phyloP scores from a whole-genome alignment of 345 rosid species.

The Eucalyptus sp. region DNA sequence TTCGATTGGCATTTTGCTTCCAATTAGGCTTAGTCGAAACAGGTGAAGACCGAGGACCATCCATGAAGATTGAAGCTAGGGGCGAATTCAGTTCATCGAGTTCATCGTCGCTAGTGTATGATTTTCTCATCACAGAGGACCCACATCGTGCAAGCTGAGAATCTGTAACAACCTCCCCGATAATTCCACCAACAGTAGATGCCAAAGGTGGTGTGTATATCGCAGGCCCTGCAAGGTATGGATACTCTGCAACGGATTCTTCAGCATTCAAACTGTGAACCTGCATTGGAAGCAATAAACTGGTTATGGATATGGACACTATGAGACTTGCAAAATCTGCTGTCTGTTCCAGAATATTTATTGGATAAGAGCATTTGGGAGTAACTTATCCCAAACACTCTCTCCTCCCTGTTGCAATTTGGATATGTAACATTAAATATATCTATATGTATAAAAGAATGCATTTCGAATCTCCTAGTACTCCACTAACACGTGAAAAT shows the following conservation, averaged over 20 bases:
- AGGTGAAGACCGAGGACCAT: conserved; percentile 14
- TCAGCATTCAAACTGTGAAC: conserved; percentile 27
- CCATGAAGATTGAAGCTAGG: conserved; percentile 36
- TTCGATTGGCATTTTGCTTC: conserved; percentile 20
- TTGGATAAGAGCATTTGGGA: not conserved
- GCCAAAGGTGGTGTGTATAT: conserved; percentile 54
- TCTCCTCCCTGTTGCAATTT: not conserved
- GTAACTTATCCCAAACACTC: not conserved
- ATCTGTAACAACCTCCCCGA: conserved; percentile 29
- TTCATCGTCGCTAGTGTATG: conserved; percentile 82
- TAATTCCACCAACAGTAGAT: conserved; percentile 21
- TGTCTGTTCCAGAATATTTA: not conserved
- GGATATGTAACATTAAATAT: not conserved
- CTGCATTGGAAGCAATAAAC: conserved; percentile 6
- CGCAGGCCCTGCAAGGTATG: conserved; percentile 50
- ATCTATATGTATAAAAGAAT: not conserved
- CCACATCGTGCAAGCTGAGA: conserved; percentile 44
- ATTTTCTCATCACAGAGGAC: conserved; percentile 54
- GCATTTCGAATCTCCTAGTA: not conserved
- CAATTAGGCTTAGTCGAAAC: conserved; percentile 10
- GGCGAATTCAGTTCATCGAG: conserved; percentile 82
- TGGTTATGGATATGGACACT: not conserved
- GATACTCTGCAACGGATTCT: conserved; percentile 29
- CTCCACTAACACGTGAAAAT: not conserved
- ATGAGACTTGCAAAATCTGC: not conserved